Evolutionary conservation across 345 rosid genomes (phyloP).

Genomic region (Stellera chamaejasme): DNA sequence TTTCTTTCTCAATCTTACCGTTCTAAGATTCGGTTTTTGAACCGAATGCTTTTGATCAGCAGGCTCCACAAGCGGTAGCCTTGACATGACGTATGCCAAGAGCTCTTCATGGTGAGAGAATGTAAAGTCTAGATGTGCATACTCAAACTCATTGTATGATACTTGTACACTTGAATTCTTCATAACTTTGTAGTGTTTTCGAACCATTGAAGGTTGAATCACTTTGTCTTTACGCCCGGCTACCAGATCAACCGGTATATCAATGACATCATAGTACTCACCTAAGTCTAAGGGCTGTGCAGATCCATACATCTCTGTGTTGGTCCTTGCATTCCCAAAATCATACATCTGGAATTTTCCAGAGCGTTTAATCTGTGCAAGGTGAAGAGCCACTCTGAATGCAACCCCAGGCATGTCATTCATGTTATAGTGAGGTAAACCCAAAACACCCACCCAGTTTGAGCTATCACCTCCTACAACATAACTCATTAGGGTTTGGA

Average conservation of each 20-base stretch:
- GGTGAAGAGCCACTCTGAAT: constrained; percentile 41
- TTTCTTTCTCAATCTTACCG: constrained; percentile 38
- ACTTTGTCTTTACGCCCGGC: constrained; percentile 56
- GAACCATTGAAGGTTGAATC: constrained; percentile 48
- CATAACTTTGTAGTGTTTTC: constrained; percentile 41
- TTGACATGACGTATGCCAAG: constrained; percentile 45
- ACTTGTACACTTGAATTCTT: constrained; percentile 34
- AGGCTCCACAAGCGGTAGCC: constrained; percentile 32
- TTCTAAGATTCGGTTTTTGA: constrained; percentile 22
- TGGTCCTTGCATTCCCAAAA: constrained; percentile 34
- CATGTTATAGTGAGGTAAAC: constrained; percentile 60
- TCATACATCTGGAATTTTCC: constrained; percentile 45
- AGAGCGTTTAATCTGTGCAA: constrained; percentile 53
- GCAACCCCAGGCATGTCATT: constrained; percentile 65
- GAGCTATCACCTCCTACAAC: constrained; percentile 56
- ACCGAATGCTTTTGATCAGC: constrained; percentile 8
- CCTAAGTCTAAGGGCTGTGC: constrained; percentile 53
- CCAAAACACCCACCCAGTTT: constrained; percentile 56
- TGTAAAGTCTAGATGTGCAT: constrained; percentile 59
- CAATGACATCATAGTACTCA: constrained; percentile 31
- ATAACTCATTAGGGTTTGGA: constrained; percentile 54
- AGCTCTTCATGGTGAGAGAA: constrained; percentile 53
- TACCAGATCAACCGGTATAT: constrained; percentile 47
- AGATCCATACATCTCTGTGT: constrained; percentile 38
- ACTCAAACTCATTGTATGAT: constrained; percentile 44